Base-by-base conservation (phyloP, 176 grass and related monocot genomes). In the Musa schizocarpa region DNA sequence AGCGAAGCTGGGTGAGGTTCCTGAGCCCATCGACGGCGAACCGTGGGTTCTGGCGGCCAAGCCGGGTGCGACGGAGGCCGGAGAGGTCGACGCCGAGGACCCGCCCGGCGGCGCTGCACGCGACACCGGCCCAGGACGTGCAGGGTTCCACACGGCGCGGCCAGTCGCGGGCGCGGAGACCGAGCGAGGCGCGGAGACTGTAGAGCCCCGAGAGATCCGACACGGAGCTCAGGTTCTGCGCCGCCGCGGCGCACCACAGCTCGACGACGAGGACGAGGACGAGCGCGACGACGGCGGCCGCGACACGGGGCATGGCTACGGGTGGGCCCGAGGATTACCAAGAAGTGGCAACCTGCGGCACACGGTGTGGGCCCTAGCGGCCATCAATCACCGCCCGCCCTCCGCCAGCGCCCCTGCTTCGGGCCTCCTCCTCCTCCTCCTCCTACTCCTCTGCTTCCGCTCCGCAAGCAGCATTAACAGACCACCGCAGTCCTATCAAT, bases 181-280 rank as follows among this genome's bases (percentile, higher is more conserved):
- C 80, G 14, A 99, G 88, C 12, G 95, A 89, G 16, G 74, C 85
- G 20, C 95, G 88, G 68, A 98, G 84, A 27, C 69, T 82, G 82
- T 81, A 52, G 6, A 99, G 83, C 68, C 80, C 76, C 8, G 25
- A 48, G 19, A 49, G 55, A 76, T 99, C 95, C 69, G 79, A 79
- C 16, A 48, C 9, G 13, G 78, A 80, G 24, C 48, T 80, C 13
- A 73, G 53, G 71, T 27, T 53, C 71, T 74, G 71, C 52, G 19
- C 68, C 43, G 68, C 52, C 50, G 68, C 49, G 27, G 65, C 65
- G 27, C 24, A 48, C 65, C 65, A 68, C 11, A 68, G 65, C 52
- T 22, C 71, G 10, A 67, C 11, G 55, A 58, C 11, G 55, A 58
- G 14, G 55, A 58, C 11, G 6, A 43, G 34, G 4, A 6, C 4